Conservation (phyloP, 164 flowering plant species). For the Chloranthus sessilifolius region DNA sequence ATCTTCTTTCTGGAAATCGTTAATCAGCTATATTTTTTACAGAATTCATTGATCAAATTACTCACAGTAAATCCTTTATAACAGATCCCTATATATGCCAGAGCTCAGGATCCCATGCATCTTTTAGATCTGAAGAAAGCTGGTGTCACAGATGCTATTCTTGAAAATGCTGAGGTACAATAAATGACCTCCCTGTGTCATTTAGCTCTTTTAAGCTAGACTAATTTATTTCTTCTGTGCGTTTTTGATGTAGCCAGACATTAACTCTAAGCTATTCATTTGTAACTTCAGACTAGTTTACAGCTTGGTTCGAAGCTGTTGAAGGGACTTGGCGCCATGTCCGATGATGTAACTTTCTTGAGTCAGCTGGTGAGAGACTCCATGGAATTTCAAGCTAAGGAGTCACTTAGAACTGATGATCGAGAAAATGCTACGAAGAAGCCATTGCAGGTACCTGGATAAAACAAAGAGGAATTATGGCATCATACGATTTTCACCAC, state of each 20-base stretch:
- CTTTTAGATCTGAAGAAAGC: conserved; percentile 86
- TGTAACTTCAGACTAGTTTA: conserved; percentile 75
- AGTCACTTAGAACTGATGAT: conserved; percentile 36
- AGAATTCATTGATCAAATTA: too few species aligned
- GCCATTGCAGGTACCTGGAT: conserved; percentile 92
- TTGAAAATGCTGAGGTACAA: conserved; percentile 82
- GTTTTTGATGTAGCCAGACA: too few species aligned
- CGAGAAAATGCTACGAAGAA: conserved; percentile 52
- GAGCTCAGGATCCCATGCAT: conserved; percentile 78
- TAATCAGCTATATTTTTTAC: too few species aligned
- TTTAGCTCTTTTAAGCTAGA: conserved; percentile 1
- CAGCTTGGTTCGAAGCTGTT: conserved; percentile 93
- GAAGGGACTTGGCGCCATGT: conserved; percentile 92
- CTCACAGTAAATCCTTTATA: too few species aligned
- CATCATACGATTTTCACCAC: too few species aligned
- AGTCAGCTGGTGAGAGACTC: conserved; percentile 84
- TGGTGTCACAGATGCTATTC: conserved; percentile 96
- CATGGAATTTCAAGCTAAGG: conserved; percentile 89
- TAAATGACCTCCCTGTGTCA: conserved; percentile 3
- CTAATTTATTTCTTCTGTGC: too few species aligned
- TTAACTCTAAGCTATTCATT: too few species aligned
- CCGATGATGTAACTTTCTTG: conserved; percentile 83
- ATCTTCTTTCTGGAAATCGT: too few species aligned
- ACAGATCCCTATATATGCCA: conserved; percentile 89
- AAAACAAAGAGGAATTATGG: background rate